These are phyloP conservation scores for Sporothrix luriei DNA, from an alignment of 2,329 filamentous ascomycete species.

Conservation along the genomic window DNA sequence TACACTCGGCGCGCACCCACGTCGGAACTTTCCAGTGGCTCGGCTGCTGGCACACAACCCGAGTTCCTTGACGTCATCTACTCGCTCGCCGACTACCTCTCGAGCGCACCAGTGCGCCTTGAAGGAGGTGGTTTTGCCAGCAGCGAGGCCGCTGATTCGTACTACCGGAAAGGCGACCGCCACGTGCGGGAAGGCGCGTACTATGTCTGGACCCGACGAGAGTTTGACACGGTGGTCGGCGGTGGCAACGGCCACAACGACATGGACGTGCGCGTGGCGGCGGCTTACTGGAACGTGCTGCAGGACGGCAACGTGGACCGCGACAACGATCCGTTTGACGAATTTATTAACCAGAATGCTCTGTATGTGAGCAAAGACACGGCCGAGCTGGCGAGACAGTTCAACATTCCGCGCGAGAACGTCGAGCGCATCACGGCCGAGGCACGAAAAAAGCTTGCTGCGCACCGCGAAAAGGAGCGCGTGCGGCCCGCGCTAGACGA, in stretches of 20 bases:
- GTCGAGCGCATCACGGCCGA: constrained; percentile 67
- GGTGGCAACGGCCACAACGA: constrained; percentile 49
- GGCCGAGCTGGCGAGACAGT: constrained; percentile 70
- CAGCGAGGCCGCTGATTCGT: constrained; percentile 88
- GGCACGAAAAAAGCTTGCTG: constrained; percentile 68
- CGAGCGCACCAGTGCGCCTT: constrained; percentile 67
- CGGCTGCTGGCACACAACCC: constrained; percentile 45
- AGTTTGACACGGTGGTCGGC: constrained; percentile 73
- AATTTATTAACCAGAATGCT: constrained; percentile 93
- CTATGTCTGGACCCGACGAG: constrained; percentile 89
- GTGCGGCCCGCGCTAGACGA: constrained; percentile 78
- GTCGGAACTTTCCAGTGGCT: not conserved
- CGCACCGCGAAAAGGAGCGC: constrained; percentile 72
- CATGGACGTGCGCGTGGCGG: constrained; percentile 71
- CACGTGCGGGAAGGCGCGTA: constrained; percentile 90
- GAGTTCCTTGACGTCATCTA: constrained; percentile 78
- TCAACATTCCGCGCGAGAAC: constrained; percentile 70
- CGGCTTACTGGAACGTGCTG: constrained; percentile 80
- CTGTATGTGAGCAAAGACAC: constrained; percentile 70
- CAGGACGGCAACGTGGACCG: constrained; percentile 83
- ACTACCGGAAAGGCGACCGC: constrained; percentile 69
- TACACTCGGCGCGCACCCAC: constrained; percentile 44
- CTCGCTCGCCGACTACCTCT: constrained; percentile 86
- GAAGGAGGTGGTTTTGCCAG: constrained; percentile 77
- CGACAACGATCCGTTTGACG: constrained; percentile 84